Conservation (phyloP, 2,329 filamentous ascomycete genomes). For the Curvularia hawaiiensis region DNA sequence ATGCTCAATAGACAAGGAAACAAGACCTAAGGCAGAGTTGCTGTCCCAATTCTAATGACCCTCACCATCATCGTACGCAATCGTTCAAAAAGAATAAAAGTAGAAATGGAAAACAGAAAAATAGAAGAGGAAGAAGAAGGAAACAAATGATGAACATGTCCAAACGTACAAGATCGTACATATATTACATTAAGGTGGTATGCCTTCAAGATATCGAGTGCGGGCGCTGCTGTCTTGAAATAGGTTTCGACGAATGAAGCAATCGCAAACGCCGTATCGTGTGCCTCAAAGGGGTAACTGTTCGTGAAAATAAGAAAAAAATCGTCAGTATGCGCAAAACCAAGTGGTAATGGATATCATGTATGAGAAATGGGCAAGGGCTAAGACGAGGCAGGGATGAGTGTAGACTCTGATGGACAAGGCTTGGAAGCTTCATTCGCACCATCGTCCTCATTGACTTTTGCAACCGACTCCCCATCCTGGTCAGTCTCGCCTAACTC, state of each 20-base stretch:
- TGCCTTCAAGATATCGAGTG: conserved; percentile 38
- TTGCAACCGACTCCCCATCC: conserved; percentile 16
- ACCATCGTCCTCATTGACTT: conserved; percentile 39
- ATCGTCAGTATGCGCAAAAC: conserved; percentile 35
- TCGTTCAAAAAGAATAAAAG: conserved; percentile 2
- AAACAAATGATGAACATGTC: conserved; percentile 1
- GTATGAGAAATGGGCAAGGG: conserved; percentile 14
- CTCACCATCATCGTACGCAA: conserved; percentile 9
- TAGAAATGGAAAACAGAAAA: not conserved
- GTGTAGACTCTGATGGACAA: conserved; percentile 8
- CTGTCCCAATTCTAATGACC: conserved; percentile 3
- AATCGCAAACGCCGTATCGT: conserved; percentile 43
- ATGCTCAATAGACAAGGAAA: conserved; percentile 2
- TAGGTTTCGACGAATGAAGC: conserved; percentile 43
- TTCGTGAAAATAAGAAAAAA: conserved; percentile 25
- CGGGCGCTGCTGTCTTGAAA: conserved; percentile 32
- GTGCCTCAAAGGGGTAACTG: conserved; percentile 42
- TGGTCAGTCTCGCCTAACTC: conserved; percentile 19
- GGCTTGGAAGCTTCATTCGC: conserved; percentile 40
- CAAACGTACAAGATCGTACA: conserved; percentile 18
- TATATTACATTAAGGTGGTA: conserved; percentile 26
- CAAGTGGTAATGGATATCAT: conserved; percentile 16
- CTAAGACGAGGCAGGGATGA: conserved; percentile 5
- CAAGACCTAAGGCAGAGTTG: conserved; percentile 7
- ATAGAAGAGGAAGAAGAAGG: not conserved